These are phyloP conservation scores for Cadophora malorum DNA, from an alignment of 2,329 filamentous ascomycete genomes.

Conservation along the genomic window DNA sequence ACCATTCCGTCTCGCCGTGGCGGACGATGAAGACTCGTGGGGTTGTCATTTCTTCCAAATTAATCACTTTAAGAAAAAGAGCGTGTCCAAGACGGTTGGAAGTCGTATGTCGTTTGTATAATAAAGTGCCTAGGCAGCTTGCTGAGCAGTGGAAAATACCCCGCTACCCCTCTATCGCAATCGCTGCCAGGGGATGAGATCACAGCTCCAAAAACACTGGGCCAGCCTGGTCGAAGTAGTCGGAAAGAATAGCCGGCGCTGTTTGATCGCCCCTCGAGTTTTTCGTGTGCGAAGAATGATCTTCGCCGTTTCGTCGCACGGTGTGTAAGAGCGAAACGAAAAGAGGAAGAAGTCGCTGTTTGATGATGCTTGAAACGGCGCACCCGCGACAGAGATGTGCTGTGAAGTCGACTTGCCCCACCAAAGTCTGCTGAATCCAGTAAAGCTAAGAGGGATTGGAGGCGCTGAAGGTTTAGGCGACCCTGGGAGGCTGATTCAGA, in stretches of 20 bases:
- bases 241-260: conserved; percentile 8
- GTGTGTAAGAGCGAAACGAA: conserved; percentile 11
- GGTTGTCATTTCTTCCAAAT: conserved; percentile 48
- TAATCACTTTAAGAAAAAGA: too few species aligned
- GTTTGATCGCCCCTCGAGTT: not conserved
- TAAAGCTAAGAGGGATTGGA: not conserved
- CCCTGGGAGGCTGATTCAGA: not conserved
- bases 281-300: not conserved
- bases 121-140: not conserved
- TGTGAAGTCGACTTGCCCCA: not conserved
- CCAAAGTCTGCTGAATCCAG: not conserved
- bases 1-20: conserved; percentile 97
- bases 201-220: too few species aligned
- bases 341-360: not conserved
- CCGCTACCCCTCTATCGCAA: conserved; percentile 7
- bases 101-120: conserved; percentile 3
- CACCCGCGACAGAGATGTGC: not conserved
- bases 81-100: not conserved
- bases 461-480: conserved; percentile 6
- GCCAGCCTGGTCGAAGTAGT: not conserved
- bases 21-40: conserved; percentile 83
- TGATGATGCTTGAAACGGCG: conserved; percentile 13
- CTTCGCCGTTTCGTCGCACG: not conserved
- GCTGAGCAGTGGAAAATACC: conserved; percentile 4
- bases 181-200: too few species aligned